A percentile compares a stretch with the other conserved stretches of the same genome.
Conservation (phyloP, 1,139 yeast species). For the Geotrichum klebahnii region DNA sequence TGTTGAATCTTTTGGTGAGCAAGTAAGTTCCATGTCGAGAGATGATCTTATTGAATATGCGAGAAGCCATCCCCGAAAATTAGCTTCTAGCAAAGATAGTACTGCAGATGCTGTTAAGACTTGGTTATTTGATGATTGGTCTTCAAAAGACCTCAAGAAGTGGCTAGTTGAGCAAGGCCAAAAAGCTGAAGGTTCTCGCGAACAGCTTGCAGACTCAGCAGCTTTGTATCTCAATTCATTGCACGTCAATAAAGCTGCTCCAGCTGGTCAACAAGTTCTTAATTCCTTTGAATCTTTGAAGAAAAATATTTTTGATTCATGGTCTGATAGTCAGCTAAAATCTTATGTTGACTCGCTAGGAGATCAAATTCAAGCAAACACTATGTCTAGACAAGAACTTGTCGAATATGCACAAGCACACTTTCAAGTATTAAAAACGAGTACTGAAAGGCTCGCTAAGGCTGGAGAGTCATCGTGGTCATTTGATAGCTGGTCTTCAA, state of each 20-base stretch:
- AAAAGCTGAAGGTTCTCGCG: constrained; percentile 14
- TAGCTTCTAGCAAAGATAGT: too few species aligned
- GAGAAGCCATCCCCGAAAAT: too few species aligned
- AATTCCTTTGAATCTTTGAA: background rate
- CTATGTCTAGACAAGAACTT: constrained; percentile 47
- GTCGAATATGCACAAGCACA: constrained; percentile 37
- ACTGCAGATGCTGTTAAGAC: constrained; percentile 18
- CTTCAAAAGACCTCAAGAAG: constrained; percentile 13
- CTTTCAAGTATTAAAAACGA: constrained; percentile 31
- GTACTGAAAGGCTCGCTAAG: background rate
- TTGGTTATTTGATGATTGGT: constrained; percentile 50
- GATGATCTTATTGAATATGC: too few species aligned
- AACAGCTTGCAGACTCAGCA: constrained; percentile 12
- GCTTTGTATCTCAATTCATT: background rate
- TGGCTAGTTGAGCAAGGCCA: constrained; percentile 19
- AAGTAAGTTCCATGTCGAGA: too few species aligned
- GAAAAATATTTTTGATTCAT: background rate
- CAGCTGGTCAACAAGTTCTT: constrained; percentile 23
- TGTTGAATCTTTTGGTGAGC: too few species aligned
- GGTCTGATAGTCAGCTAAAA: background rate
- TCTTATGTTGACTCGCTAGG: background rate
- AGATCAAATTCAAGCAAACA: constrained; percentile 47
- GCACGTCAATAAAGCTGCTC: constrained; percentile 38
- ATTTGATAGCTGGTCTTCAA: constrained; percentile 44
- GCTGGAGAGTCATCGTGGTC: constrained; percentile 33